phyloP scores from a whole-genome alignment of 192 early-diverging fungal species.

The Coemansia sp. region DNA sequence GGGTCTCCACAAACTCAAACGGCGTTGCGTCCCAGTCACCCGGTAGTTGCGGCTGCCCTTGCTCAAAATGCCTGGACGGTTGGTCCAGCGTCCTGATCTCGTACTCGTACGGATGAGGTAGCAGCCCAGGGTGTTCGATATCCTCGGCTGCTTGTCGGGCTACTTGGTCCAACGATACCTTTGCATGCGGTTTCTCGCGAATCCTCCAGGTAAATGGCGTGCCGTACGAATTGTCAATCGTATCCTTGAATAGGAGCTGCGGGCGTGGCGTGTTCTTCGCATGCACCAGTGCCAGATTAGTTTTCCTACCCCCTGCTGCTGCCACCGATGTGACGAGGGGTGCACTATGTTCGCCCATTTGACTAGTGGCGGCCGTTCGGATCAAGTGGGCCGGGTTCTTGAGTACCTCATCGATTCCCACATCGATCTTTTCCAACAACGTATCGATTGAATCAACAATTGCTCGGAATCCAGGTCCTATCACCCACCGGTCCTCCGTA shows the following conservation, averaged over 20 bases:
- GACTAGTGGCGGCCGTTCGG: constrained; percentile 23
- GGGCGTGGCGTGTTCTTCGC: constrained; percentile 77
- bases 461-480: constrained; percentile 62
- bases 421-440: constrained; percentile 82
- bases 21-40: constrained; percentile 66
- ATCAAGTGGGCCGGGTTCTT: constrained; percentile 30
- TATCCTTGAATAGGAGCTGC: constrained; percentile 84
- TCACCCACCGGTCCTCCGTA: constrained; percentile 63
- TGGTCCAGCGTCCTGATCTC: constrained; percentile 83
- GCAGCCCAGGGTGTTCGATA: constrained; percentile 7
- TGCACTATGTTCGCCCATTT: constrained; percentile 32
- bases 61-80: constrained; percentile 68
- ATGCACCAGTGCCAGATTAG: constrained; percentile 62
- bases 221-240: constrained; percentile 78
- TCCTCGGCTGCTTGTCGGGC: not conserved
- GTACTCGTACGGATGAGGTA: constrained; percentile 88
- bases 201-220: constrained; percentile 83
- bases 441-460: constrained; percentile 78
- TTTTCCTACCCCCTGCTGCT: constrained; percentile 8
- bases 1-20: constrained; percentile 82
- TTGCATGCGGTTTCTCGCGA: constrained; percentile 77
- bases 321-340: constrained; percentile 32
- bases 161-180: constrained; percentile 65
- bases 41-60: constrained; percentile 57
- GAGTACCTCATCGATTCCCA: constrained; percentile 69